Evolutionary conservation across 352 stramenopile genomes (phyloP), one percentile per base, ranked within the genome.

Genomic region (Phytophthora constricta): DNA sequence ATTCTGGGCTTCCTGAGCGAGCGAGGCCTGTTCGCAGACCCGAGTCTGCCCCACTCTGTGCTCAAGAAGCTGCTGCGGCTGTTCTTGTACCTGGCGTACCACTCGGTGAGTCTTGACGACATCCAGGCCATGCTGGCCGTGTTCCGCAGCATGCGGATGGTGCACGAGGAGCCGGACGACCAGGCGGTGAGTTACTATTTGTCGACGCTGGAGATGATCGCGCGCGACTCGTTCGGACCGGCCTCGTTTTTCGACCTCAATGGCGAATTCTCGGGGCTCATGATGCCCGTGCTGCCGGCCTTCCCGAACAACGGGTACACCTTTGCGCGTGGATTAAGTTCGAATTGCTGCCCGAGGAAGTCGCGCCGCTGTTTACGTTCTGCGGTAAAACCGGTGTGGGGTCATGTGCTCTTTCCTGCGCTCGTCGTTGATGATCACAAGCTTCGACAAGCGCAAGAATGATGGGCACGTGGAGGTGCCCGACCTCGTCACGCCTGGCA

Each of bases 291-390:
- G 26, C 65, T 93, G 19, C 85, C 91, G 41, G 71, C 77, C 1
- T 95, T 95, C 50, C 87, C 87, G 5, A 87, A 74, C 34, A 89
- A 88, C n/a, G 87, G 85, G 23, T 93, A 95, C 70, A 95, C 87
- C 0, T 93, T 95, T 93, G 85, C 62, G 80, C 84, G 3, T 95
- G 87, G 87, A 89, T 95, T 57, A 93, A 93, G 52, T 91, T 95
- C 45, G 87, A 95, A 65, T 79, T 75, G 39, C 56, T 93, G 10
- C 86, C 86, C 0, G 84, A 93, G 41, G 77, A 86, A 28, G 77
- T 84, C 14, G 83, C 87, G 27, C 87, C 87, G 19, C 69, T 95
- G 22, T 95, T 93, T 64, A 91, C 77, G 5, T 92, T 95, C 50
- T 93, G 86, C 59, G 84, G 82, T 19, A 92, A 92, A 41, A 86